Evolutionary conservation across 441 rosid species (phyloP).

Genomic region (Raphanus hybrid): DNA sequence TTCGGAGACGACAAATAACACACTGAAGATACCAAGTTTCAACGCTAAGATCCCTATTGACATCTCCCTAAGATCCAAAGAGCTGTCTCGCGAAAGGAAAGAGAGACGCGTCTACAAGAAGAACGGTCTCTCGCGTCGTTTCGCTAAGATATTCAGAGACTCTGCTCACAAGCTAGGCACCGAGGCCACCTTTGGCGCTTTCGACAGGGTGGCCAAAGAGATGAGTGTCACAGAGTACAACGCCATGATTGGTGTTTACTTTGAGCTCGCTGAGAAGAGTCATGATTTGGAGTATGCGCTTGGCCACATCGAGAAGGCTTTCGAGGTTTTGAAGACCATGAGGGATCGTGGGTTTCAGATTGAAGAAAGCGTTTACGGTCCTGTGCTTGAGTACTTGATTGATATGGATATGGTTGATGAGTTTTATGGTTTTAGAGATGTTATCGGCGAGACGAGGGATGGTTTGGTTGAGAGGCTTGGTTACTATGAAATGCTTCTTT

Average conservation of each 20-base stretch:
- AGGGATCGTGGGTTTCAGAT: slow-evolving; percentile 66
- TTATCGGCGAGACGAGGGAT: slow-evolving; percentile 46
- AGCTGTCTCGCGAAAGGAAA: slow-evolving; percentile 65
- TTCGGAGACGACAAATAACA: slow-evolving; percentile 17
- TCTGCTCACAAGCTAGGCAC: slow-evolving; percentile 62
- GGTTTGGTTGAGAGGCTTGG: slow-evolving; percentile 55
- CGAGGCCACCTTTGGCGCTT: slow-evolving; percentile 45
- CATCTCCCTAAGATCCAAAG: slow-evolving; percentile 47
- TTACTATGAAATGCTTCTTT: slow-evolving; percentile 81
- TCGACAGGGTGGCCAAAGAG: slow-evolving; percentile 60
- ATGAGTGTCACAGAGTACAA: slow-evolving; percentile 66
- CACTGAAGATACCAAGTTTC: slow-evolving; percentile 50
- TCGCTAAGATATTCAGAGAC: slow-evolving; percentile 43
- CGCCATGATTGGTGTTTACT: slow-evolving; percentile 52
- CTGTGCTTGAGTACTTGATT: slow-evolving; percentile 62
- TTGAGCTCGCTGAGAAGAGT: slow-evolving; percentile 56
- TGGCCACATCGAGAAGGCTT: slow-evolving; percentile 49
- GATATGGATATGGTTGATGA: slow-evolving; percentile 65
- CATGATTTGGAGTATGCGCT: slow-evolving; percentile 52
- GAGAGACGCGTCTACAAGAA: slow-evolving; percentile 56
- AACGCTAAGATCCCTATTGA: slow-evolving; percentile 25
- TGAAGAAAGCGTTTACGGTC: slow-evolving; percentile 65
- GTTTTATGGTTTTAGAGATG: slow-evolving; percentile 48
- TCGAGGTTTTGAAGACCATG: slow-evolving; percentile 51
- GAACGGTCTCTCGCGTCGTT: slow-evolving; percentile 42